Conservation (phyloP, 2,329 filamentous ascomycete genomes). For the Phyllosticta citriasiana region DNA sequence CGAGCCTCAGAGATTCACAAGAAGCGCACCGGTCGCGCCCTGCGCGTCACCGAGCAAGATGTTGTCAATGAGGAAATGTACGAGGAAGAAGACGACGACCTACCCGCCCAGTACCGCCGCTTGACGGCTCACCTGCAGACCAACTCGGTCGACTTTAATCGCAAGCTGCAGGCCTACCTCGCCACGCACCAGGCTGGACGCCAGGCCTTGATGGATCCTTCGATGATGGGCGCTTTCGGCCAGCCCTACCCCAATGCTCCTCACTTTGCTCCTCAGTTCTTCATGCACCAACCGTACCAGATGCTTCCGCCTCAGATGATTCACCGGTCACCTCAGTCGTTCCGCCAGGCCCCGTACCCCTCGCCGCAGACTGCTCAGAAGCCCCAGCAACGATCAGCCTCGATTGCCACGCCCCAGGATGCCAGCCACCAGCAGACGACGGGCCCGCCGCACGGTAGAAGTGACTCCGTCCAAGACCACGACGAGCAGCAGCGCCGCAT, state of each 20-base stretch:
- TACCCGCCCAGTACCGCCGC: slow-evolving; percentile 56
- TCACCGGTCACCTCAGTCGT: slow-evolving; percentile 18
- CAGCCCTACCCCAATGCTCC: slow-evolving; percentile 27
- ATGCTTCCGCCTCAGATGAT: slow-evolving; percentile 27
- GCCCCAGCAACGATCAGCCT: slow-evolving; percentile 34
- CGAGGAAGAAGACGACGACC: slow-evolving; percentile 81
- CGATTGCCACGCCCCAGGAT: slow-evolving; percentile 34
- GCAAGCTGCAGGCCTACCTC: slow-evolving; percentile 49
- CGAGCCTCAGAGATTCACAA: slow-evolving; percentile 89
- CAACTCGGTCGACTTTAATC: slow-evolving; percentile 50
- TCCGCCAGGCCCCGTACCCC: slow-evolving; percentile 19
- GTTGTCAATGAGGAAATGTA: slow-evolving; percentile 93
- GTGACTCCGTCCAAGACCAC: slow-evolving; percentile 15
- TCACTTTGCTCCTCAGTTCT: slow-evolving; percentile 32
- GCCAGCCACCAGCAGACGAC: slow-evolving; percentile 21
- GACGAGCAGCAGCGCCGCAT: slow-evolving; percentile 28
- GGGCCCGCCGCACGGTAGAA: slow-evolving; percentile 13
- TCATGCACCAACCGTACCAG: slow-evolving; percentile 21
- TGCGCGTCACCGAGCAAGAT: slow-evolving; percentile 76
- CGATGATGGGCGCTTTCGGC: slow-evolving; percentile 7
- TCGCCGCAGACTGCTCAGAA: slow-evolving; percentile 31
- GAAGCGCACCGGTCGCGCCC: slow-evolving; percentile 68
- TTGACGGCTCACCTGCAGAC: slow-evolving; percentile 55
- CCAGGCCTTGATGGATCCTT: slow-evolving; percentile 4
- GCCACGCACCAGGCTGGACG: slow-evolving; percentile 46